These are phyloP conservation scores for Polyplosphaeria fusca DNA, from an alignment of 495 filamentous ascomycete species.

Conservation along the genomic window DNA sequence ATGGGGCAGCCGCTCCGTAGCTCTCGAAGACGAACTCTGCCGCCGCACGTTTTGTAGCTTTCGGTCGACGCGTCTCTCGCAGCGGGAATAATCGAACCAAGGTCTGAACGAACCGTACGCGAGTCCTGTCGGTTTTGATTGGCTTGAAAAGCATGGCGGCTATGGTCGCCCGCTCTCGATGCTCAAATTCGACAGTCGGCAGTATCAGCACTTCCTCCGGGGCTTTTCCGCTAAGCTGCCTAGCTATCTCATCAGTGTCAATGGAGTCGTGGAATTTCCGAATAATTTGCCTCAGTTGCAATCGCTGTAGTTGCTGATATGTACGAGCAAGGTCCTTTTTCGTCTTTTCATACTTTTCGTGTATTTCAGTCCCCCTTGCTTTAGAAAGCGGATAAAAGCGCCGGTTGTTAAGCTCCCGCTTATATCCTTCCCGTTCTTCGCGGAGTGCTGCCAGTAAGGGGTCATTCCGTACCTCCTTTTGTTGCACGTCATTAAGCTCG, in stretches of 20 bases:
- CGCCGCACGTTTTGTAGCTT: constrained; percentile 9
- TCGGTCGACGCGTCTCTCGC: constrained; percentile 18
- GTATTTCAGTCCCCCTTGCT: constrained; percentile 15
- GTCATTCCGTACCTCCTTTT: constrained; percentile 16
- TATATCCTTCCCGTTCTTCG: constrained; percentile 9
- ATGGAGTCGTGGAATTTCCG: constrained; percentile 13
- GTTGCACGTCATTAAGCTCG: constrained; percentile 11
- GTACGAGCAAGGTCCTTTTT: constrained; percentile 14
- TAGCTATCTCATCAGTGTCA: constrained; percentile 23
- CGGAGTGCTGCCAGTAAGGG: constrained; percentile 9
- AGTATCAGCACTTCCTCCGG: constrained; percentile 20
- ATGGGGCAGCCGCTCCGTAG: too few species aligned
- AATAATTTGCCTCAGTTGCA: not conserved
- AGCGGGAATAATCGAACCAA: constrained; percentile 3
- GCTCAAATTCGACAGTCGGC: constrained; percentile 19
- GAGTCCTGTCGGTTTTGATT: constrained; percentile 13
- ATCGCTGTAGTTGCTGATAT: not conserved
- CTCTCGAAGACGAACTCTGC: too few species aligned
- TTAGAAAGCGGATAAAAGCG: constrained; percentile 13
- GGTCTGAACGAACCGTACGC: constrained; percentile 14
- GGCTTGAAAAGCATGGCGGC: constrained; percentile 25
- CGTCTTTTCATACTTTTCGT: constrained; percentile 15
- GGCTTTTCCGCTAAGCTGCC: constrained; percentile 19
- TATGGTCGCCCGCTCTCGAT: constrained; percentile 16
- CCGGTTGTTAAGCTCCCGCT: constrained; percentile 7